Evolutionary conservation across 441 rosid genomes (phyloP), one percentile per base, ranked within the genome.

Genomic region (Erysimum cheiri): DNA sequence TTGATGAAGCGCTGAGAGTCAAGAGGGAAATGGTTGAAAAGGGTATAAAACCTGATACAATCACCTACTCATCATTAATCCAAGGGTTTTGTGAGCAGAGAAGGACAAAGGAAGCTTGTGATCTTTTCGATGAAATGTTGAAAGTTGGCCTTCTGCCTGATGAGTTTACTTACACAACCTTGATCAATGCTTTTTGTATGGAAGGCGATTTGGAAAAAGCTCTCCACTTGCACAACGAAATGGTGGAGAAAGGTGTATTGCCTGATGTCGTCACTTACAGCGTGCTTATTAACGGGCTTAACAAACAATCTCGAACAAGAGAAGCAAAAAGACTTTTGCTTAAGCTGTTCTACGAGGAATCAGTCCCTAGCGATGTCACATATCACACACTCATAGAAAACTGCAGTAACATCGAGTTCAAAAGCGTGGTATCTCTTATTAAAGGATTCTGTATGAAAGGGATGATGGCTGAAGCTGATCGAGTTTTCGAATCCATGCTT

Each of bases 391-490:
- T 94, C 56, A 87, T 91, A 52, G 88, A 87, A 62, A 86, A 81
- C 66, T 88, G 91, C 67, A 41, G 81, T 50, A 81, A 73, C 70
- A 62, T 58, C 39, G 92, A 87, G 72, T 89, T 86, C 54, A 87
- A 73, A 79, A 88, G 85, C 29, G 89, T 50, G 19, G 83, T 81
- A 7, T 89, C 90, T 41, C 94, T 91, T 62, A 65, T 93, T 10
- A 93, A 89, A 76, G 97, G 97, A 24, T 91, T 93, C 70, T 93
- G 98, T 67, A 85, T 87, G 94, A 91, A 91, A 77, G 97, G 96
- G 31, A 77, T 93, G 88, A 89, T 91, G 89, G 68, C 73, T 3
- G 96, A 93, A 80, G 98, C 98, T 24, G 96, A 93, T 80, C 67
- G 28, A 49, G 89, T 82, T 69, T 84, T 89, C 61, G 81, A 85